Conservation (phyloP, 495 filamentous ascomycete genomes). For the Hyaloscypha variabilis region DNA sequence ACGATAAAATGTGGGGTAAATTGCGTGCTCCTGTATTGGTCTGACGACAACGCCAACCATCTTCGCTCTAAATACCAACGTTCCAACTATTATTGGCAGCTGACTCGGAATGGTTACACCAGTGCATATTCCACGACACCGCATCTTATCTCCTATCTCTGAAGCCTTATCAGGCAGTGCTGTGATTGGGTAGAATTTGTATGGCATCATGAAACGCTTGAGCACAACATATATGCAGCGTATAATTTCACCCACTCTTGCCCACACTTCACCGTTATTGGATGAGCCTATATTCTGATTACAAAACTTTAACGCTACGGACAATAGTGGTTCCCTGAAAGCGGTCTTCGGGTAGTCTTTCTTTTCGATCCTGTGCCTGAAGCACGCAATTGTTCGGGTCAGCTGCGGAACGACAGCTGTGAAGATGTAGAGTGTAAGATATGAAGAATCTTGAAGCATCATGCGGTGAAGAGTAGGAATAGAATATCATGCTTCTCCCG, state of each 20-base stretch:
- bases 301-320: too few species aligned
- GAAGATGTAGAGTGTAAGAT: too few species aligned
- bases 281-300: too few species aligned
- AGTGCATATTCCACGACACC: background rate
- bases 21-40: background rate
- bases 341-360: too few species aligned
- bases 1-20: background rate
- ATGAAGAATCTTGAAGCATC: too few species aligned
- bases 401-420: too few species aligned
- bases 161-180: background rate
- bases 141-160: background rate
- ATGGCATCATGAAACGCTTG: conserved; percentile 4
- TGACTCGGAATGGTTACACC: background rate
- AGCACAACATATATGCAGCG: background rate
- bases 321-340: too few species aligned
- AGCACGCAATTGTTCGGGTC: too few species aligned
- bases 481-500: too few species aligned
- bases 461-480: too few species aligned
- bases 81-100: background rate
- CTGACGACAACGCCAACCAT: background rate
- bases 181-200: background rate
- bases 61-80: background rate
- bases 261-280: background rate
- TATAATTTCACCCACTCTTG: background rate
- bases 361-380: too few species aligned